Evolutionary conservation across 108 stramenopile genomes (phyloP).

Genomic region (Chaetoceros tenuissimus): DNA sequence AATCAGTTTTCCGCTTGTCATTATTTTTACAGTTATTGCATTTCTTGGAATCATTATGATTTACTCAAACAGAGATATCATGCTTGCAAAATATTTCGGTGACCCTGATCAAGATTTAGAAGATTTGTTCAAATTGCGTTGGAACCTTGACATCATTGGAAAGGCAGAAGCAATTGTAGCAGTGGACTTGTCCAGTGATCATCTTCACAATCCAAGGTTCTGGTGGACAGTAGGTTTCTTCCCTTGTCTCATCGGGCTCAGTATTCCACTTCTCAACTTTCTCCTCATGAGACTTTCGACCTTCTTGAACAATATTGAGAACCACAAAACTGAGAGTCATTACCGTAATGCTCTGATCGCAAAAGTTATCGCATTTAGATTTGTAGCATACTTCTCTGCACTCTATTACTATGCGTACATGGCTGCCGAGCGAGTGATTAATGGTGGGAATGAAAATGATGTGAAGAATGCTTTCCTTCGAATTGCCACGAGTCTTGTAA

Average conservation of each 20-base stretch:
- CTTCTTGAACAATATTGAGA: conserved; percentile 86
- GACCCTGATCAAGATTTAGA: conserved; percentile 15
- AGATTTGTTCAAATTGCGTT: conserved; percentile 30
- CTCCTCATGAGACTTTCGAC: conserved; percentile 69
- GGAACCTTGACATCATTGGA: conserved; percentile 47
- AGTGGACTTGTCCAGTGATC: conserved; percentile 47
- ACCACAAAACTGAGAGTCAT: conserved; percentile 89
- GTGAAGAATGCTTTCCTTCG: conserved; percentile 79
- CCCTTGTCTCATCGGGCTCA: conserved; percentile 74
- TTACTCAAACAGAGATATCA: conserved; percentile 76
- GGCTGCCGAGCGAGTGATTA: conserved; percentile 23
- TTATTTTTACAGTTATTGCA: conserved; percentile 63
- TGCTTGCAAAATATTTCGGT: conserved; percentile 72
- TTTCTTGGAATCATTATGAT: conserved; percentile 73
- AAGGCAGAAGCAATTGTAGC: conserved; percentile 32
- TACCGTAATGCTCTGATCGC: conserved; percentile 91
- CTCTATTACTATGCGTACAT: conserved; percentile 94
- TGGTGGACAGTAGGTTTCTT: conserved; percentile 73
- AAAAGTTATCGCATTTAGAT: conserved; percentile 97
- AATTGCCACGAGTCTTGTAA: conserved; percentile 64
- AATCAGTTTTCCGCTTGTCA: conserved; percentile 74
- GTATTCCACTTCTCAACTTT: conserved; percentile 76
- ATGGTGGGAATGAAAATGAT: conserved; percentile 22
- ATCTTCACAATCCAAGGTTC: conserved; percentile 65
- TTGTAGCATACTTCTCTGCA: conserved; percentile 95